Base-by-base conservation (phyloP, 2,329 filamentous ascomycete species). In the Colletotrichum higginsianum region DNA sequence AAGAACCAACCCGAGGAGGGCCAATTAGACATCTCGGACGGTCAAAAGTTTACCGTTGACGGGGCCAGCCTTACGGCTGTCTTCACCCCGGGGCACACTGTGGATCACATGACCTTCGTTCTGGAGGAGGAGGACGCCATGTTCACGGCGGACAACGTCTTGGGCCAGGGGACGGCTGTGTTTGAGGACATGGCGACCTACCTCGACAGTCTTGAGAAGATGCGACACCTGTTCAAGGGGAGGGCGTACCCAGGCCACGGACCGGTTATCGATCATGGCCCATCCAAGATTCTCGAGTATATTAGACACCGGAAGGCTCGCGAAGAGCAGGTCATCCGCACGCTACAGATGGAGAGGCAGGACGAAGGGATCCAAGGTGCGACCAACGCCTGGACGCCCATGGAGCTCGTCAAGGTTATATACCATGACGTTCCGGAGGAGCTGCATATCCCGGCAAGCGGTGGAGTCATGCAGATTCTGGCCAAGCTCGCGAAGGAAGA, bases 161-260 rank as follows among this genome's bases (percentile, higher is more conserved):
- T 98, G 2, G 95, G 95, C 1, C 93, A 97, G 72, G 94, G 94
- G 15, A 97, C 94, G 2, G 91, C 93, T 4, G 94, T 96, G 0
- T 97, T 97, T 75, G 94, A 97, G 79, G 90, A 96, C 74, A 85
- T 97, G 11, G 80, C 83, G 1, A 83, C 84, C 0, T 98, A 97
- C 79, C 84, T 97, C 73, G 78, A 80, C 23, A 94, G 90, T 71
- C 84, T 98, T 15, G 85, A 90, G 49, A 86, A 86, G 74, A 96
- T 97, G 94, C 84, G 86, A 56, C 80, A 82, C 26, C 83, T 90
- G 8, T 93, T 94, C 75, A 81, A 81, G 0, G 92, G 93, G 1
- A 86, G 89, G 58, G 94, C 91, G 2, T 98, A 98, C 79, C 96
- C 96, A 0, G 96, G 94, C 4, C 96, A 99, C 78, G 96, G 96